Conservation (phyloP, 331 rosid species). For the Pyracantha coccinea region DNA sequence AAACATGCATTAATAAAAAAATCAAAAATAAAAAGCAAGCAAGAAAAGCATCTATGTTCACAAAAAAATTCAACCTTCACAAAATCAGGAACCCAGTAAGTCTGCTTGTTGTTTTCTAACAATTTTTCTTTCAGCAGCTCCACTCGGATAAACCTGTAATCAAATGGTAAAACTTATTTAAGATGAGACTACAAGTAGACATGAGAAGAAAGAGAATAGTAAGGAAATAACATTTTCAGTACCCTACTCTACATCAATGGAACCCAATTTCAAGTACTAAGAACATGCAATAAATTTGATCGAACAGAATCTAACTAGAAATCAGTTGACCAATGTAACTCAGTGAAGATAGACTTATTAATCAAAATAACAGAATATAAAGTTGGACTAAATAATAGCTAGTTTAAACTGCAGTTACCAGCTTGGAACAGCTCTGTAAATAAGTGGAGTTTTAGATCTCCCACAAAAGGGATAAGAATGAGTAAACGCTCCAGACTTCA, state of each 20-base stretch:
- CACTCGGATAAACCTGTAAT: conserved; percentile 79
- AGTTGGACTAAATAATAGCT: not conserved
- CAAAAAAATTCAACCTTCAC: conserved; percentile 50
- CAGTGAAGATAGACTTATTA: conserved; percentile 2
- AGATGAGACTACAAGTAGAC: not conserved
- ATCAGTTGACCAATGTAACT: not conserved
- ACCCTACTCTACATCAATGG: not conserved
- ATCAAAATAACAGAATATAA: not conserved
- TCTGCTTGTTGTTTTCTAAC: conserved; percentile 78
- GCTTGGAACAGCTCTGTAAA: conserved; percentile 96
- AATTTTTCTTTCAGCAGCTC: conserved; percentile 73
- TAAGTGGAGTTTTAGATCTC: conserved; percentile 93
- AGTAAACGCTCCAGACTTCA: conserved; percentile 62
- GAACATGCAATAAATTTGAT: not conserved
- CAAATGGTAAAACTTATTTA: not conserved
- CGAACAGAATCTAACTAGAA: not conserved
- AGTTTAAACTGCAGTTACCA: conserved; percentile 43
- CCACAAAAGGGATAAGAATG: conserved; percentile 94
- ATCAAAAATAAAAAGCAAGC: not conserved
- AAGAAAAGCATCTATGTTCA: not conserved
- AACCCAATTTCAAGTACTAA: not conserved
- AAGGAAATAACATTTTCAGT: not conserved
- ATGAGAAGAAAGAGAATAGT: not conserved
- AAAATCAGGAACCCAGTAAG: conserved; percentile 98
- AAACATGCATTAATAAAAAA: not conserved